Evolutionary conservation across 257 asterid genomes (phyloP), one percentile per base, ranked within the genome.

Genomic region (Penstemon davidsonii): DNA sequence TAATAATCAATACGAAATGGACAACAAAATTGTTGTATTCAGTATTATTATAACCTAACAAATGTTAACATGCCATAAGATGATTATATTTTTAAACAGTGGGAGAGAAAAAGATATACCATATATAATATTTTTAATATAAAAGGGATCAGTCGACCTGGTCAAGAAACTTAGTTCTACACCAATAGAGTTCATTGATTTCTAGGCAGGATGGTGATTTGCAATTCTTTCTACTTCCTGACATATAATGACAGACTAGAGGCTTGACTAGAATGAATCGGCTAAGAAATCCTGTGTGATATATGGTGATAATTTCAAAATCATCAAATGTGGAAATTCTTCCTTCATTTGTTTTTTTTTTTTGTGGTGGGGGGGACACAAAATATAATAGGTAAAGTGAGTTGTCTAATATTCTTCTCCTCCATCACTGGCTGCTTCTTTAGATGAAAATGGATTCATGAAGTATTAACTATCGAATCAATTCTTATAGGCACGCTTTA

Each of bases 271-370:
- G 33, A 68, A 56, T 36, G 60, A 18, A 73, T 51, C 7, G 5
- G 37, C 40, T 10, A 41, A 19, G 57, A 50, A 46, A 6, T 36
- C 54, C 52, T 54, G 37, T 39, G 64, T 62, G 43, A 52, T 10
- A 25, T 63, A 64, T 1, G 33, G 50, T 54, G 10, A 41, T 54
- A 53, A 42, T 54, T 40, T 12, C 15, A 66, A 15, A 33, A 41
- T 66, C 61, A 40, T 54, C 13, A 19, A 44, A 66, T 66, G 9
- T 8, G 53, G 55, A 25, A 67, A 40, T 33, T 19, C 55, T 55
- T 19, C 44, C 60, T 8, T 1, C 1, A 50, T 12, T 37, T 25
- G 41, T 25, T 25, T 25, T 25, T 25, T 25, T 25, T 25, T 25
- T 25, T 25, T 25, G 1, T 2, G 33, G 33, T 25, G 33, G 33